Conservation (phyloP, 805 yeast species). For the Phaffomyces antillensis region DNA sequence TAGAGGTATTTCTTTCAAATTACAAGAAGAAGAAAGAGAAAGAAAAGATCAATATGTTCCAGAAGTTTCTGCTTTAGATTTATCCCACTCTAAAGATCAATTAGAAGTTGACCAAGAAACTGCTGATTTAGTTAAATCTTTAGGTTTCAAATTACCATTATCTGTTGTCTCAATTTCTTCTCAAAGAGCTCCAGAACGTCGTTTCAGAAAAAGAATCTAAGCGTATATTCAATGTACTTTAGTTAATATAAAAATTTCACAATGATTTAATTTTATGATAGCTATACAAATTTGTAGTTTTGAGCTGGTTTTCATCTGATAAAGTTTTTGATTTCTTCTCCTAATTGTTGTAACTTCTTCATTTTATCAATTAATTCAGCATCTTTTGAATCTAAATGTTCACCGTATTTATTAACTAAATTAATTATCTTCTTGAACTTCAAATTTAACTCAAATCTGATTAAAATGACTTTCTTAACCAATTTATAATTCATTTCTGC, state of each 20-base stretch:
- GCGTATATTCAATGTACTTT: constrained; percentile 13
- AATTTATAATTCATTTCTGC: constrained; percentile 27
- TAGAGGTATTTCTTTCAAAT: constrained; percentile 99
- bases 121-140: constrained; percentile 86
- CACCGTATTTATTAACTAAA: constrained; percentile 30
- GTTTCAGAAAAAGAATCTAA: constrained; percentile 88
- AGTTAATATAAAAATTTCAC: constrained; percentile 3
- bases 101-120: constrained; percentile 97
- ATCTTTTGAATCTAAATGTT: constrained; percentile 27
- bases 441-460: constrained; percentile 33
- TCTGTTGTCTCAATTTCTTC: constrained; percentile 82
- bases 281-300: background rate
- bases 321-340: constrained; percentile 32
- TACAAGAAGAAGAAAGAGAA: constrained; percentile 99
- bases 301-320: constrained; percentile 16
- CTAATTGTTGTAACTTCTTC: constrained; percentile 32
- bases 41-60: constrained; percentile 99
- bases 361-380: constrained; percentile 27
- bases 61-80: constrained; percentile 99
- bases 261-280: constrained; percentile 2
- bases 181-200: constrained; percentile 80
- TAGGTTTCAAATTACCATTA: constrained; percentile 87
- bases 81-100: constrained; percentile 91
- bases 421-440: constrained; percentile 33
- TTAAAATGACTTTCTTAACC: constrained; percentile 27